These are phyloP conservation scores for Medicago truncatula DNA, from an alignment of 306 rosid genomes.

Conservation along the genomic window MtrunA17r5.0-ANR NC_053043.1:14473001-14473500, in stretches of 20 bases:
- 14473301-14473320: not conserved
- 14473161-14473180: not conserved
- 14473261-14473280: not conserved
- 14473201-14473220: not conserved
- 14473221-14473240: not conserved
- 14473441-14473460: too few relatives aligned
- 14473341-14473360: not conserved
- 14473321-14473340: not conserved
- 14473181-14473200: not conserved
- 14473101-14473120: not conserved
- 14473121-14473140: not conserved
- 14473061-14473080: too few relatives aligned
- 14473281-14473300: not conserved
- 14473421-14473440: not conserved
- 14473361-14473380: not conserved
- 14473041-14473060: not conserved
- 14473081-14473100: not conserved
- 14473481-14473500: not conserved
- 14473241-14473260: not conserved
- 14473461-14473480: not conserved
- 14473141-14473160: not conserved
- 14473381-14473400: too few relatives aligned
- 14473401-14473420: too few relatives aligned
- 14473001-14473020: not conserved
- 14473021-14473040: not conserved